These are phyloP conservation scores for Eimeria praecox DNA, from an alignment of 169 alveolate genomes.

Conservation along the genomic window DNA sequence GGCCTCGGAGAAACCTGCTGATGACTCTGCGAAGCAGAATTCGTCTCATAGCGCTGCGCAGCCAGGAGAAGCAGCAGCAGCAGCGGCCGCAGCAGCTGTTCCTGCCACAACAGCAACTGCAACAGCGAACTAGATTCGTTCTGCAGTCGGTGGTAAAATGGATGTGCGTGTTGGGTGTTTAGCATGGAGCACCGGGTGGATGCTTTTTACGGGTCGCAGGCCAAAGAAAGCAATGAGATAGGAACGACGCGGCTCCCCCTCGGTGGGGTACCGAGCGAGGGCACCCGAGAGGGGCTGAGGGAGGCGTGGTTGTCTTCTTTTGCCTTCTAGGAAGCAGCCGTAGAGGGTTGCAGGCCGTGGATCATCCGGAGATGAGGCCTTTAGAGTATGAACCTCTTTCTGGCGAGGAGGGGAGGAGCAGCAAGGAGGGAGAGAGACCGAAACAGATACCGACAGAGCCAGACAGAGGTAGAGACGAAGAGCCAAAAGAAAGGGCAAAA, in stretches of 20 bases:
- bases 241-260: neutral
- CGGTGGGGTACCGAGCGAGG: neutral
- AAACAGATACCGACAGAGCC: neutral
- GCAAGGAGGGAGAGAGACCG: neutral
- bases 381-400: neutral
- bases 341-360: neutral
- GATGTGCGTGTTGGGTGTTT: neutral
- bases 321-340: neutral
- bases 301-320: neutral
- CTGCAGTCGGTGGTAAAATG: neutral
- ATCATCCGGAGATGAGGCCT: neutral
- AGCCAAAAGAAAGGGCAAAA: neutral
- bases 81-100: slow-evolving; percentile 34
- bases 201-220: neutral
- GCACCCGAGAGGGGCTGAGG: neutral
- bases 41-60: neutral
- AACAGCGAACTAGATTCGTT: slow-evolving; percentile 15
- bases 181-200: neutral
- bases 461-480: neutral
- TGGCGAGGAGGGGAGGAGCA: neutral
- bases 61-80: slow-evolving; percentile 18
- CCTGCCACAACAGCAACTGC: slow-evolving; percentile 10
- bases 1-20: neutral
- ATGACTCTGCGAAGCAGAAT: neutral
- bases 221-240: neutral